phyloP scores from a whole-genome alignment of 2,329 filamentous ascomycete species.

The Trichophyton mentagrophytes region DNA sequence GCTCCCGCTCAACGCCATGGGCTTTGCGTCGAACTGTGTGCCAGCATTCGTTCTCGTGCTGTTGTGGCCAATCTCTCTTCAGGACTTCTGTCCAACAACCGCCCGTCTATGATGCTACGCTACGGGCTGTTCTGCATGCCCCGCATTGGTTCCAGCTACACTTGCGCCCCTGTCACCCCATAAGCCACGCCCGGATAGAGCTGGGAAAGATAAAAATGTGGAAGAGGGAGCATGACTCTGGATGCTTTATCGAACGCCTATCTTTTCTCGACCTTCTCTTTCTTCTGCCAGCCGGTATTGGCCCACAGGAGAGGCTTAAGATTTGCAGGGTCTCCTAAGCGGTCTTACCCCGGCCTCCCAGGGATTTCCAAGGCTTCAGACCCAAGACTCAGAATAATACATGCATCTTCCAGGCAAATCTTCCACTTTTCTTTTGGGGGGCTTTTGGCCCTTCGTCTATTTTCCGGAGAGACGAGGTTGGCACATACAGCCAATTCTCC shows the following conservation, averaged over 20 bases:
- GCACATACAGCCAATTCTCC: constrained; percentile 1
- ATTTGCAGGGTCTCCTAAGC: constrained; percentile 1
- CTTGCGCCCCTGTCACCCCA: background rate
- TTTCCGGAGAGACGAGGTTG: constrained; percentile 5
- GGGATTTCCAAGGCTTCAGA: background rate
- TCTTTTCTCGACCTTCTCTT: background rate
- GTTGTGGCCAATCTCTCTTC: background rate
- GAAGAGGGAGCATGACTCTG: background rate
- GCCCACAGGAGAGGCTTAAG: background rate
- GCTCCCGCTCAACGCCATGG: background rate
- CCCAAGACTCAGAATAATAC: background rate
- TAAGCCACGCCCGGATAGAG: constrained; percentile 3
- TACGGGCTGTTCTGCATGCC: background rate
- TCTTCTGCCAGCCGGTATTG: background rate
- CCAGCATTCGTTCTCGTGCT: background rate
- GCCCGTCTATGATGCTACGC: constrained; percentile 1
- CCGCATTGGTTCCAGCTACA: constrained; percentile 5
- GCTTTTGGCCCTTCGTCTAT: constrained; percentile 5
- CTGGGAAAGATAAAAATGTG: background rate
- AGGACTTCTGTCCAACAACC: background rate
- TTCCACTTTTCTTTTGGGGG: background rate
- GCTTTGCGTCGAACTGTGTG: background rate
- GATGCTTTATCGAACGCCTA: background rate
- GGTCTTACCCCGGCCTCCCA: background rate
- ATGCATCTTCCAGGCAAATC: background rate